Evolutionary conservation across 305 asterid genomes (phyloP).

Genomic region (Fraxinus albicans): DNA sequence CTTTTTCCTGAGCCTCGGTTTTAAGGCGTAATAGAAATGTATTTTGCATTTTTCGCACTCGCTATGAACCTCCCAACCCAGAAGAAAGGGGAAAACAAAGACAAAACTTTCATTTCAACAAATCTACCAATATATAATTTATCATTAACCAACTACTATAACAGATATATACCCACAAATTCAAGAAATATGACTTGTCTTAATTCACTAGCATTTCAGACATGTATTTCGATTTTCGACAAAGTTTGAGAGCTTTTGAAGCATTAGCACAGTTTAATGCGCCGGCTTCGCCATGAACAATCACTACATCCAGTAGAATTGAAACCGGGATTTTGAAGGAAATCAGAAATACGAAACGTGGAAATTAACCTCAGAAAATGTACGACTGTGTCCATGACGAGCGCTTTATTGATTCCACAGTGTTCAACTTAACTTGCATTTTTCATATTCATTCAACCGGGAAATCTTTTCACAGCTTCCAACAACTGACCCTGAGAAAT

Average conservation of each 20-base stretch:
- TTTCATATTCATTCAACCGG: background rate
- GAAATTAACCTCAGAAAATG: background rate
- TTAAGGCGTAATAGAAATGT: background rate
- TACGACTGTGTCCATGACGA: background rate
- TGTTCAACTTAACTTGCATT: background rate
- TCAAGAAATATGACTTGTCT: conserved; percentile 1
- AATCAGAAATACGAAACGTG: background rate
- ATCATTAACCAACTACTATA: conserved; percentile 9
- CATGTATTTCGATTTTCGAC: background rate
- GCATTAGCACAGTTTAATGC: background rate
- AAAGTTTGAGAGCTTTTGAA: background rate
- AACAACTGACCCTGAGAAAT: background rate
- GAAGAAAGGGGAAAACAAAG: background rate
- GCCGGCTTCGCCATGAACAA: background rate
- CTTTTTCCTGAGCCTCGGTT: background rate
- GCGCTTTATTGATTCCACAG: background rate
- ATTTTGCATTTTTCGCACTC: background rate
- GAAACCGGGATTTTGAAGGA: background rate
- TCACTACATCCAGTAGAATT: background rate
- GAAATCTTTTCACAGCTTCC: background rate
- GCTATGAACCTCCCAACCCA: background rate
- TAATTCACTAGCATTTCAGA: background rate
- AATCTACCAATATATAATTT: conserved; percentile 14
- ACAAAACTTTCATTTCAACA: conserved; percentile 1
- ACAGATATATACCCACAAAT: conserved; percentile 8